These are phyloP conservation scores for Solidago caesia DNA, from an alignment of 129 eudicot species.

Conservation along the genomic window DNA sequence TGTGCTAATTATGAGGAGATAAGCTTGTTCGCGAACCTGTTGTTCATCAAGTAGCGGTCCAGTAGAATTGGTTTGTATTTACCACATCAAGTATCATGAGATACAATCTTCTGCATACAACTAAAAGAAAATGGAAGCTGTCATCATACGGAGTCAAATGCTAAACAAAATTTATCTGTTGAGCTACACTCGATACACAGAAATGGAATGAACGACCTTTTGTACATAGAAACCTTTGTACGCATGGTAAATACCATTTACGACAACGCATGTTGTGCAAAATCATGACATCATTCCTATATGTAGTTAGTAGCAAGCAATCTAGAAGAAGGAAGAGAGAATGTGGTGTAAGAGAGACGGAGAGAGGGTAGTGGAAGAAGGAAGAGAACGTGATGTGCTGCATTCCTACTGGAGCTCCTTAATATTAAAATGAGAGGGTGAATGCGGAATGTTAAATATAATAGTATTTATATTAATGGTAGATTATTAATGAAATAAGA, in stretches of 20 bases:
- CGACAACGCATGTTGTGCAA: background rate
- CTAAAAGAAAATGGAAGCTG: background rate
- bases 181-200: background rate
- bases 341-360: too few species aligned
- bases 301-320: background rate
- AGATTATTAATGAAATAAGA: background rate
- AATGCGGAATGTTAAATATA: too few species aligned
- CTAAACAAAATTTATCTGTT: background rate
- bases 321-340: background rate
- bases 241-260: background rate
- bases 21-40: slow-evolving; percentile 12
- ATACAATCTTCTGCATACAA: slow-evolving; percentile 6
- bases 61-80: slow-evolving; percentile 3
- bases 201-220: background rate
- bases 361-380: too few species aligned
- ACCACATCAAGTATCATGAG: background rate
- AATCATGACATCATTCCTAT: background rate
- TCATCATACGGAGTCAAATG: background rate
- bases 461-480: too few species aligned
- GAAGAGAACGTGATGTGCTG: too few species aligned
- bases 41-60: background rate
- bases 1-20: background rate
- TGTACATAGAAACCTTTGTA: background rate
- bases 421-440: background rate
- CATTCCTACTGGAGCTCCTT: background rate